phyloP scores from a whole-genome alignment of 352 stramenopile genomes.

The Globisporangium cylindrosporum region DNA sequence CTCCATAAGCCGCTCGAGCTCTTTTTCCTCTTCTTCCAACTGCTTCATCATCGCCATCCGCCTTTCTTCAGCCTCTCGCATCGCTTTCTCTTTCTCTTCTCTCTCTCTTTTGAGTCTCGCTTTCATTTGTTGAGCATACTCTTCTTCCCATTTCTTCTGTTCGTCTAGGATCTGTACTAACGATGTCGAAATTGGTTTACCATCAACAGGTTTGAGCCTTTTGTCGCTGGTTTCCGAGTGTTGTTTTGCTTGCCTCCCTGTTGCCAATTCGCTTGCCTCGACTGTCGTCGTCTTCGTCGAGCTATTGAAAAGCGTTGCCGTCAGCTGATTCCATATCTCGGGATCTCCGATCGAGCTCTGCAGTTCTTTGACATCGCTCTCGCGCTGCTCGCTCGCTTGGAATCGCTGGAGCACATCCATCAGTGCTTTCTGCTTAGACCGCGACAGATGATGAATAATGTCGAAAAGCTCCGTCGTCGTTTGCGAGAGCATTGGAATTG shows the following conservation, averaged over 20 bases:
- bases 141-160: slow-evolving; percentile 58
- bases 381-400: slow-evolving; percentile 44
- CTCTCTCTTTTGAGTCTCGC: slow-evolving; percentile 39
- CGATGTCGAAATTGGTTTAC: slow-evolving; percentile 8
- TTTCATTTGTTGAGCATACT: slow-evolving; percentile 55
- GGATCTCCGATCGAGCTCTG: slow-evolving; percentile 66
- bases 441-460: slow-evolving; percentile 69
- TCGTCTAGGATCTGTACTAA: slow-evolving; percentile 53
- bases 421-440: slow-evolving; percentile 60
- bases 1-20: slow-evolving; percentile 67
- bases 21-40: slow-evolving; percentile 70
- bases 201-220: not conserved
- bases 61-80: slow-evolving; percentile 52
- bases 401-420: slow-evolving; percentile 65
- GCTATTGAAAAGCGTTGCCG: slow-evolving; percentile 25
- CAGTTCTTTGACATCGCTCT: slow-evolving; percentile 50
- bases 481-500: slow-evolving; percentile 24
- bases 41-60: slow-evolving; percentile 56
- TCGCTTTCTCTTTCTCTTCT: slow-evolving; percentile 42
- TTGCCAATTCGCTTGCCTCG: not conserved
- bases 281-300: not conserved
- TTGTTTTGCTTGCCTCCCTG: not conserved
- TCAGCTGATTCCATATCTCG: slow-evolving; percentile 75
- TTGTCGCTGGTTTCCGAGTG: slow-evolving; percentile 8
- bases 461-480: slow-evolving; percentile 62